Evolutionary conservation across 78 protist genomes (phyloP), one percentile per base, ranked within the genome.

Genomic region (Tieghemostelium lacteum): DNA sequence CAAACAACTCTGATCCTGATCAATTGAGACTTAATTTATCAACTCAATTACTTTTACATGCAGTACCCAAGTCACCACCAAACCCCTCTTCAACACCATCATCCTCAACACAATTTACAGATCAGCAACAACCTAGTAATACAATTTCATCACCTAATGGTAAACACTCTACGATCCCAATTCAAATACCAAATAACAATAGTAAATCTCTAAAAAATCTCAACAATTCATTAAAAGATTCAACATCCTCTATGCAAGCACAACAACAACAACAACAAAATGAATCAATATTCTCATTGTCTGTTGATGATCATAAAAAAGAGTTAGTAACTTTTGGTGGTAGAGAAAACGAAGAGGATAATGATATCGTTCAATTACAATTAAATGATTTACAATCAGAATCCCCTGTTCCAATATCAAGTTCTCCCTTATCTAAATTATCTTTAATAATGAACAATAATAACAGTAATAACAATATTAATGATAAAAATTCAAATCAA

Each of bases 31-130:
- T 78, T 28, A 78, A 83, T 57, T 24, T 83, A 26, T 64, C 73
- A 55, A 63, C 80, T 20, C 91, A 83, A 69, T 42, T 83, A 24
- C n/a, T 83, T 22, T 45, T 83, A 31, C 91, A 83, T 69, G 75
- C 39, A 20, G 42, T 63, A 16, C 55, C 58, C 24, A 50, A 40
- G 12, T 71, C 88, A n/a, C 75, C 88, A 12, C 52, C 6, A n/a
- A n/a, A n/a, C n/a, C n/a, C n/a, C n/a, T n/a, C n/a, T n/a, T n/a
- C 55, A 49, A 8, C 55, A 49, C 55, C 55, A 49, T 49, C 55
- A 17, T 17, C 14, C 57, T 52, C 36, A 26, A 8, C 7, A 14
- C 31, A 31, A 10, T 4, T 8, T 28, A 24, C 24, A 60, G 19
- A 60, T 7, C 8, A 60, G 3, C 34, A 60, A 37, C 8, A 19